Base-by-base conservation (phyloP, 768 basidiomycete genomes). In the Russula dissimulans region DNA sequence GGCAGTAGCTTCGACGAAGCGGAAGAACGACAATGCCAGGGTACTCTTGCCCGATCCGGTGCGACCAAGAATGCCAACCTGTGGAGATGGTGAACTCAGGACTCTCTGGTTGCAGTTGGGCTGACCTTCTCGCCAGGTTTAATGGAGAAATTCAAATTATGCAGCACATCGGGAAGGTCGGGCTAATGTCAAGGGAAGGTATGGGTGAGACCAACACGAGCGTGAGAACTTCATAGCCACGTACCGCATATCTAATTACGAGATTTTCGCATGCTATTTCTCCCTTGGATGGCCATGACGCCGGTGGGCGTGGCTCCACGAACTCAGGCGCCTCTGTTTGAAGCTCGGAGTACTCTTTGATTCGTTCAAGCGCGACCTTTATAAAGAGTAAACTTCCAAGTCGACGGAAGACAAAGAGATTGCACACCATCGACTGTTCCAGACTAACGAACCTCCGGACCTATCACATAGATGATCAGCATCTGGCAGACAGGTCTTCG, bases 331-430 rank as follows among this genome's bases (percentile, higher is more conserved):
- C 79, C 74, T 97, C 94, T 31, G 80, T 80, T 44, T 76, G 70
- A 32, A 94, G 72, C 64, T 92, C 89, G 4, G 91, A 87, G 70
- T 88, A 95, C 73, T 95, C 94, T 69, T 93, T 93, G 70, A 95
- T 82, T 54, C 94, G 86, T 71, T 95, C 92, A 39, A 92, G 74
- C 36, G 89, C 86, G 65, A 91, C 87, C 87, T 89, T 56, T 51
- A 48, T 22, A 67, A 8, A n/a, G 39, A 34, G 34, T 43, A 7
- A 43, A 18, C n/a, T 1, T 31, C 29, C 29, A 56, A 15, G 29
- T 31, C 17, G 8, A 15, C 42, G 38, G 12, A 38, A 26, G 12
- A 18, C 8, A 0, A 63, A 17, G 22, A 59, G 9, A 4, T 15
- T 12, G 39, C 74, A 60, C 59, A 90, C 93, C 91, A 97, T 93